Conservation (phyloP, 129 eudicot genomes). For the Logfia minima region DNA sequence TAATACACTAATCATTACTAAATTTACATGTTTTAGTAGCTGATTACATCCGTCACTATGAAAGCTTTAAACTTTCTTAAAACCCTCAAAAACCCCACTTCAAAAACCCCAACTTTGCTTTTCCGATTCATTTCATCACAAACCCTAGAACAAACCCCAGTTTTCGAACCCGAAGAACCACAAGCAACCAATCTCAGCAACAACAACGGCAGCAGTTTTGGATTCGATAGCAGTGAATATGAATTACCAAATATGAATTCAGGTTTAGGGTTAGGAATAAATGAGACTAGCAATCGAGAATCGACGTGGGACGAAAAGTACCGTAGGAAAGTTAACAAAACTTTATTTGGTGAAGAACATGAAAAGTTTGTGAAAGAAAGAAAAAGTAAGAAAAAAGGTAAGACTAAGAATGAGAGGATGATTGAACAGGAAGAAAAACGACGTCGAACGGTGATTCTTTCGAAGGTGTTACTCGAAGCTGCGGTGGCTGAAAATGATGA, state of each 20-base stretch:
- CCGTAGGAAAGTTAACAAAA: conserved; percentile 51
- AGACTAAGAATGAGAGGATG: conserved; percentile 31
- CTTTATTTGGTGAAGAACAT: conserved; percentile 58
- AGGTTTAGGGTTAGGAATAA: conserved; percentile 18
- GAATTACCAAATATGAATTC: conserved; percentile 33
- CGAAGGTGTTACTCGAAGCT: conserved; percentile 58
- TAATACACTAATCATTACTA: neutral
- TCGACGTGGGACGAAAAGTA: conserved; percentile 71
- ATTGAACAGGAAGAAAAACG: conserved; percentile 57
- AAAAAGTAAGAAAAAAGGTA: conserved; percentile 20
- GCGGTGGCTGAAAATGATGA: conserved; percentile 50
- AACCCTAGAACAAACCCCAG: conserved; percentile 31
- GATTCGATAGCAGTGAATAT: conserved; percentile 64
- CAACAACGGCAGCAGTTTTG: conserved; percentile 27
- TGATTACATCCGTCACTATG: conserved; percentile 37
- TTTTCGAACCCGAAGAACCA: neutral
- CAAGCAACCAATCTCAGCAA: conserved; percentile 20
- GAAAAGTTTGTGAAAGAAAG: conserved; percentile 23
- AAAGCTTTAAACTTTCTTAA: conserved; percentile 54
- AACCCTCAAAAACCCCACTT: conserved; percentile 32
- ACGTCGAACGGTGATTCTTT: conserved; percentile 46
- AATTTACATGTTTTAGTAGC: conserved; percentile 13
- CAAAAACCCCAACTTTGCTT: conserved; percentile 23
- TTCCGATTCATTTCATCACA: conserved; percentile 45
- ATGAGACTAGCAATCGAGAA: conserved; percentile 6